Base-by-base conservation (phyloP, 768 basidiomycete genomes). In the Trametes cubensis region DNA sequence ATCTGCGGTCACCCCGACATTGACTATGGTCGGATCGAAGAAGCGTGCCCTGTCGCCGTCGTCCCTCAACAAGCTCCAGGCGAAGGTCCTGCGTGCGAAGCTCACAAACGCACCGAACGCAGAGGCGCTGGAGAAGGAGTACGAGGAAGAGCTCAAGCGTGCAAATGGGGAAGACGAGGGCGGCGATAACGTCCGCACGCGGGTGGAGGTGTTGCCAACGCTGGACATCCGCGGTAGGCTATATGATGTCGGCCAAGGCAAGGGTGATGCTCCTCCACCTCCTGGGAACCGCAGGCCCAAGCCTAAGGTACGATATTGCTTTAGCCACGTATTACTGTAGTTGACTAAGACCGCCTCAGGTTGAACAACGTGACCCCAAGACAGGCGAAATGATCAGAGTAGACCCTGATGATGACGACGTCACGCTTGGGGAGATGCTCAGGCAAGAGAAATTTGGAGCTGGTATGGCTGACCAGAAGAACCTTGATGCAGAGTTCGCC, bases 381-480 rank as follows among this genome's bases (percentile, higher is more conserved):
- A 94, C 94, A 0, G 95, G 95, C 6, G 92, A 98, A 55, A 78
- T 97, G 30, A 75, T 98, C 53, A 85, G 95, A 21, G 88, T 88
- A 73, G 95, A 96, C 74, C 87, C 90, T 2, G 94, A 98, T 68
- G 96, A 98, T 69, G 95, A 98, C 72, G 81, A 81, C 0, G 82
- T 85, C 21, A 91, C 94, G 0, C 80, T 98, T 4, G 91, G 91
- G 1, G 95, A 99, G 69, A 86, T 99, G 81, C 80, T 98, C 47
- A 83, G 97, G 34, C 94, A 97, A 72, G 97, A 99, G 72, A 83
- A 85, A 28, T 95, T 98, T 71, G 85, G 88, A 40, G 95, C 88
- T 42, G 95, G 97, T 21, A 84, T 90, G 71, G 81, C 87, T 1
- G 95, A 96, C 73, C 94, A 96, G 76, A 96, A 96, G 79, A 81